Base-by-base conservation (phyloP, 495 filamentous ascomycete genomes). In the Aspergillus campestris region DNA sequence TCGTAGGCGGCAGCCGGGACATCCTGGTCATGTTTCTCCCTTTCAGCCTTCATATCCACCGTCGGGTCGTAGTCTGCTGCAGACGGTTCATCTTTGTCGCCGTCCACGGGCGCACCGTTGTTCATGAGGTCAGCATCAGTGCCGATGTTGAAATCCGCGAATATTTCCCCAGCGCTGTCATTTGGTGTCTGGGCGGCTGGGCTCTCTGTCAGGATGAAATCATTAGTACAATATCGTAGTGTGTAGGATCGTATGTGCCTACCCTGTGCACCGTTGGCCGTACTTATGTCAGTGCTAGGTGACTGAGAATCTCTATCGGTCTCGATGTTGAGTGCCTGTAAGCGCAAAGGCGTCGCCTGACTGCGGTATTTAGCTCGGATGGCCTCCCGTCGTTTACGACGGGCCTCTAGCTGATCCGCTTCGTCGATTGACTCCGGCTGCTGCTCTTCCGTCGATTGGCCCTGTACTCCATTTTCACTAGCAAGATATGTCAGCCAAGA, bases 21-120 rank as follows among this genome's bases (percentile, higher is more conserved):
- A 6, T 79, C 72, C 9, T 78, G 69, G 53, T 81, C 80, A 50
- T 88, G 79, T 42, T 86, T 79, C 40, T 81, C 70, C 51, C 80
- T 76, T 57, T 97, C 91, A 63, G 95, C 87, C 63, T 81, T 79
- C 86, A 94, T 94, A 60, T 98, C 92, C 55, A 79, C 67, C 4
- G 86, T 95, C 0, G 92, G 94, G 59, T 96, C 89, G 66, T 98
- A 96, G 56, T 96, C 88, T 53, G 92, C 92, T 40, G 92, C 92
- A 32, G 91, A 96, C 34, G 86, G 87, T 11, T 86, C 88, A 48
- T 87, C 81, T 58, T 83, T 79, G 38, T 84, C 84, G 47, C 57
- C 65, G 47, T 66, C 69, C 48, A 71, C 70, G 39, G 63, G 58
- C 39, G 69, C 71, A 61, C 74, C 73, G 27, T 65, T 67, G 44